Evolutionary conservation across 2,329 filamentous ascomycete genomes (phyloP).

Genomic region (Ophiostoma populinum): DNA sequence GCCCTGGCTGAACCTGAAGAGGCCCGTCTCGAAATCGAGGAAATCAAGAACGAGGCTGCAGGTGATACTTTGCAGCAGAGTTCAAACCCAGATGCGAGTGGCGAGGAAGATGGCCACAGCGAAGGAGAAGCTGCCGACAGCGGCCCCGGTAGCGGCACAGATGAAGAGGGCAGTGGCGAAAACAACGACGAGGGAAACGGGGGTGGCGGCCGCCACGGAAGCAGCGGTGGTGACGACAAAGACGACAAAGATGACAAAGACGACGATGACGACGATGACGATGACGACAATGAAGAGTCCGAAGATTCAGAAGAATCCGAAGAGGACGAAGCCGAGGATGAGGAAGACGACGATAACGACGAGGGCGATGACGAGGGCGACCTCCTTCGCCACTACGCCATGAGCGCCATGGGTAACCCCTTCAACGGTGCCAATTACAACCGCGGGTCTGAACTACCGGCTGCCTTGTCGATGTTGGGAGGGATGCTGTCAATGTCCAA

Average conservation of each 20-base stretch:
- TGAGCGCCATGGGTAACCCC: slow-evolving; percentile 22
- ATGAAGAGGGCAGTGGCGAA: slow-evolving; percentile 28
- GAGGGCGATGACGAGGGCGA: slow-evolving; percentile 26
- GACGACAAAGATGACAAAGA: neutral
- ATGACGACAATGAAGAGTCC: neutral
- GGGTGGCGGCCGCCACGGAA: slow-evolving; percentile 25
- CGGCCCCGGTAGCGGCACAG: too few relatives aligned
- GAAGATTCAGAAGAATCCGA: too few relatives aligned
- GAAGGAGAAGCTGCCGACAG: too few relatives aligned
- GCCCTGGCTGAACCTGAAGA: too few relatives aligned
- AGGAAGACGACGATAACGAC: slow-evolving; percentile 13
- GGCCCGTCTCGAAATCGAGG: too few relatives aligned
- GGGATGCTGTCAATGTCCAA: slow-evolving; percentile 92
- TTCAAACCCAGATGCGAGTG: too few relatives aligned
- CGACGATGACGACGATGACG: neutral
- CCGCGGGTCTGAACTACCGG: slow-evolving; percentile 41
- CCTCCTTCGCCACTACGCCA: slow-evolving; percentile 16
- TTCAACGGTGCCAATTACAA: slow-evolving; percentile 25
- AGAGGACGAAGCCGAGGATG: slow-evolving; percentile 21
- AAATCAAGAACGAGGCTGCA: too few relatives aligned
- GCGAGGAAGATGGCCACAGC: too few relatives aligned
- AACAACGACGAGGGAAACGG: slow-evolving; percentile 22
- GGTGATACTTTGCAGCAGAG: too few relatives aligned
- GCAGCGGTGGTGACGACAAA: slow-evolving; percentile 38
- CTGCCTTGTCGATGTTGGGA: slow-evolving; percentile 68